Base-by-base conservation (phyloP, 257 asterid species). In the Leonotis leonurus region DNA sequence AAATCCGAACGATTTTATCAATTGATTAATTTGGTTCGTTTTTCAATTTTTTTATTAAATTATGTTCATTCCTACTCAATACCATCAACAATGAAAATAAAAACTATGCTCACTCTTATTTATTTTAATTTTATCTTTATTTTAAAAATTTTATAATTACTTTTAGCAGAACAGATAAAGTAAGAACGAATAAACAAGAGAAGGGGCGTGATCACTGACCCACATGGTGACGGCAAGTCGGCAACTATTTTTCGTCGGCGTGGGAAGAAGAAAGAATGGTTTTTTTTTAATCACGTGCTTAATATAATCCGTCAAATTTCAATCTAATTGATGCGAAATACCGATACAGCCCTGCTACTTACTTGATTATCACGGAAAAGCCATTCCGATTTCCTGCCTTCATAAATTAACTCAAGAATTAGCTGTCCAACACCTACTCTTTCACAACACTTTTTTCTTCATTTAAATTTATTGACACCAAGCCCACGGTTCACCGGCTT, bases 391-490 rank as follows among this genome's bases (percentile, higher is more conserved):
- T 24, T 60, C 24, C 8, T 21, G 0, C 48, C 16, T 24, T 0
- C 41, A 24, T 22, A 51, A 29, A 17, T 20, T 18, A 54, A 55
- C 55, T 66, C 70, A 64, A 14, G 22, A 63, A 25, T 64, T 52
- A 64, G 53, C 62, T 52, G 51, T 14, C 60, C 9, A 16, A 9
- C 46, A n/a, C 51, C 10, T 9, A 32, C 27, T 32, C 44, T 12
- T 17, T 58, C 64, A 22, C 50, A 36, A 14, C 48, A 35, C 62
- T 37, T 58, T 21, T 54, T 30, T 53, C 45, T 30, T 53, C 45
- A 20, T 33, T 17, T 2, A 21, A 39, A 50, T 64, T 36, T 36
- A 63, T 64, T 64, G 44, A 21, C 1, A 3, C 13, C 49, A 20
- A 18, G 9, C 69, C 50, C n/a, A 14, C 69, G 39, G 35, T 1